Conservation (phyloP, 345 rosid genomes). For the Excoecaria agallocha region DNA sequence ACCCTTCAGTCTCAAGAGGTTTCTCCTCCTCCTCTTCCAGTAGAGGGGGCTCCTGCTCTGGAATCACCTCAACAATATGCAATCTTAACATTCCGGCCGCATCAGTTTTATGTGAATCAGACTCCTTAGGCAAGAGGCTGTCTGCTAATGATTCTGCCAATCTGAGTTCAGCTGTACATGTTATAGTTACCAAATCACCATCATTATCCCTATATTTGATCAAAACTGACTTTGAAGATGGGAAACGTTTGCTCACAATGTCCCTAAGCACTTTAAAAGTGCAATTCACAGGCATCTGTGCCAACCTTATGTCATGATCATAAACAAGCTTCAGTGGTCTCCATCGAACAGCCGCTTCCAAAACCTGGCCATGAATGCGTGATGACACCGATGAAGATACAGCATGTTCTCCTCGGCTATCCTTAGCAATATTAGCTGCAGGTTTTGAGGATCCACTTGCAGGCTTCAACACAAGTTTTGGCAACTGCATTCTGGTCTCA, state of each 20-base stretch:
- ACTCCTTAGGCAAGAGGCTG: conserved; percentile 49
- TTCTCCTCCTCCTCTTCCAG: conserved; percentile 77
- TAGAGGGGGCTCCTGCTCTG: conserved; percentile 85
- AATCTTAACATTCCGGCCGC: conserved; percentile 72
- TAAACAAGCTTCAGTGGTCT: conserved; percentile 89
- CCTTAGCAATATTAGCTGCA: conserved; percentile 20
- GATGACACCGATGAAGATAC: conserved; percentile 25
- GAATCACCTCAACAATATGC: conserved; percentile 83
- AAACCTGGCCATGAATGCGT: conserved; percentile 21
- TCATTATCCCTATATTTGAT: conserved; percentile 84
- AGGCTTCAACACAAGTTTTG: conserved; percentile 63
- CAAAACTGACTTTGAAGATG: conserved; percentile 81
- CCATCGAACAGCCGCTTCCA: conserved; percentile 43
- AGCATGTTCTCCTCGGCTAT: conserved; percentile 33
- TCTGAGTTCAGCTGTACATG: conserved; percentile 71
- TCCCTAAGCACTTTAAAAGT: conserved; percentile 74
- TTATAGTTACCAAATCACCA: conserved; percentile 89
- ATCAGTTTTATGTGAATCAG: conserved; percentile 49
- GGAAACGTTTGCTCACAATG: conserved; percentile 69
- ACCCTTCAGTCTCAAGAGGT: conserved; percentile 50
- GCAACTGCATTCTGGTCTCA: conserved; percentile 43
- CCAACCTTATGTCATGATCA: conserved; percentile 86
- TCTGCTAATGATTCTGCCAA: conserved; percentile 72
- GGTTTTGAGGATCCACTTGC: conserved; percentile 47
- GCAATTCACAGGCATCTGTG: conserved; percentile 86